A percentile compares a stretch with the other conserved stretches of the same genome.
Evolutionary conservation across 2,329 filamentous ascomycete genomes (phyloP).

Genomic region (Iodosphaeria phyllophila): DNA sequence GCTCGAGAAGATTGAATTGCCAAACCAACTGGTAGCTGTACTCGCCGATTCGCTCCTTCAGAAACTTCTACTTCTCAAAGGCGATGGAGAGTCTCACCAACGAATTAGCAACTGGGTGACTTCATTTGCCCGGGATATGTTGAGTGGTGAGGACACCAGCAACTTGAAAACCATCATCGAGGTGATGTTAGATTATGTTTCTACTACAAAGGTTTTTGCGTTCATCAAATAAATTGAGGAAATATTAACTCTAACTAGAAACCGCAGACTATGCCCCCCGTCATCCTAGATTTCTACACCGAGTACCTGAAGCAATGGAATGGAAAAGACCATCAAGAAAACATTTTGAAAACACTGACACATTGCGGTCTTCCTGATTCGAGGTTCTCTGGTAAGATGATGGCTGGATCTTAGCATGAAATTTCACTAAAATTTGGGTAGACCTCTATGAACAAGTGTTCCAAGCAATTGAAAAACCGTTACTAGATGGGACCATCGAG

Average conservation of each 20-base stretch:
- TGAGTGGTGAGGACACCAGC: constrained; percentile 29
- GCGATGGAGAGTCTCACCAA: constrained; percentile 28
- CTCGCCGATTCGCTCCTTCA: constrained; percentile 61
- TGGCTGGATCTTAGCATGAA: neutral
- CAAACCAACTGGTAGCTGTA: constrained; percentile 64
- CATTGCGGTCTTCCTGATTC: constrained; percentile 28
- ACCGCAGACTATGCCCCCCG: constrained; percentile 24
- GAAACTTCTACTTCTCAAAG: constrained; percentile 51
- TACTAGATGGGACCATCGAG: constrained; percentile 26
- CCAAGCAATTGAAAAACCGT: constrained; percentile 27
- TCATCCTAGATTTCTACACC: constrained; percentile 28
- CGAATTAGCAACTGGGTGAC: constrained; percentile 41
- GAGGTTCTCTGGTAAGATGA: constrained; percentile 31
- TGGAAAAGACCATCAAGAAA: constrained; percentile 30
- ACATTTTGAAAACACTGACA: constrained; percentile 38
- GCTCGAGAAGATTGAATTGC: constrained; percentile 62
- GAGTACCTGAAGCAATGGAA: constrained; percentile 43
- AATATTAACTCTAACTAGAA: neutral
- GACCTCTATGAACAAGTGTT: constrained; percentile 32
- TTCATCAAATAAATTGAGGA: constrained; percentile 1
- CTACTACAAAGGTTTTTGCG: constrained; percentile 35
- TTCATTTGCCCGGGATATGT: constrained; percentile 34
- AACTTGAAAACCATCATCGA: constrained; percentile 35
- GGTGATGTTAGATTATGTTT: constrained; percentile 34
- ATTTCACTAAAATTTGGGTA: constrained; percentile 14